These are phyloP conservation scores for Endotrypanum monterogeii DNA, from an alignment of 208 protist species.

Conservation along the genomic window DNA sequence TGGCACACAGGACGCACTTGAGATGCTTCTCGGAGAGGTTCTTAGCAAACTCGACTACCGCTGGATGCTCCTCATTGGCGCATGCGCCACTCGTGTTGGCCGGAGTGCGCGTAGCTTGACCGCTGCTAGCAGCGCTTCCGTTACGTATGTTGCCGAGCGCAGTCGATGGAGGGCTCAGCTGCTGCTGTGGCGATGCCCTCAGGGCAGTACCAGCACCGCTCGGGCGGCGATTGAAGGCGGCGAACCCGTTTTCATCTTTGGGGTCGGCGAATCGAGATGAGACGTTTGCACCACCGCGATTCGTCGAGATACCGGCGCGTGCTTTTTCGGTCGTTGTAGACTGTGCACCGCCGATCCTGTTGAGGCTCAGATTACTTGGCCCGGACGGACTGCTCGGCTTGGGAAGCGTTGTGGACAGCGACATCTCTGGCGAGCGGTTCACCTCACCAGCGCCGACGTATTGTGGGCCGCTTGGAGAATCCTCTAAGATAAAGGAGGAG, in stretches of 20 bases:
- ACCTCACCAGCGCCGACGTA: background rate
- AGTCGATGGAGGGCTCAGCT: background rate
- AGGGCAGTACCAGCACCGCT: background rate
- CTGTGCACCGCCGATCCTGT: constrained; percentile 21
- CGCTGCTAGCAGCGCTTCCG: constrained; percentile 1
- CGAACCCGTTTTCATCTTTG: constrained; percentile 30
- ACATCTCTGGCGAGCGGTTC: constrained; percentile 12
- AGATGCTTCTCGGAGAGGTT: constrained; percentile 47
- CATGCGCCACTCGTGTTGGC: background rate
- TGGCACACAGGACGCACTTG: constrained; percentile 50
- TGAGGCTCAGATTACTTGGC: constrained; percentile 26
- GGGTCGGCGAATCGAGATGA: constrained; percentile 23
- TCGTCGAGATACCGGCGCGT: constrained; percentile 2
- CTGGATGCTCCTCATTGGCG: constrained; percentile 1
- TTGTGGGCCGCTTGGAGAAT: constrained; percentile 16
- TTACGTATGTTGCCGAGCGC: background rate
- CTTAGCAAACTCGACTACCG: constrained; percentile 27
- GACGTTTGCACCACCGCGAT: constrained; percentile 2
- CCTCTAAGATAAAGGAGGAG: constrained; percentile 24
- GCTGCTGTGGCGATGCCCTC: background rate
- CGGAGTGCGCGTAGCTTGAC: background rate
- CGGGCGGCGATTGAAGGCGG: constrained; percentile 12
- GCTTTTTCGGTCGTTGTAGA: constrained; percentile 12
- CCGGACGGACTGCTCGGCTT: constrained; percentile 3
- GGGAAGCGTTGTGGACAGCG: background rate